Evolutionary conservation across 441 rosid species (phyloP).

Genomic region (Melastoma candidum): DNA sequence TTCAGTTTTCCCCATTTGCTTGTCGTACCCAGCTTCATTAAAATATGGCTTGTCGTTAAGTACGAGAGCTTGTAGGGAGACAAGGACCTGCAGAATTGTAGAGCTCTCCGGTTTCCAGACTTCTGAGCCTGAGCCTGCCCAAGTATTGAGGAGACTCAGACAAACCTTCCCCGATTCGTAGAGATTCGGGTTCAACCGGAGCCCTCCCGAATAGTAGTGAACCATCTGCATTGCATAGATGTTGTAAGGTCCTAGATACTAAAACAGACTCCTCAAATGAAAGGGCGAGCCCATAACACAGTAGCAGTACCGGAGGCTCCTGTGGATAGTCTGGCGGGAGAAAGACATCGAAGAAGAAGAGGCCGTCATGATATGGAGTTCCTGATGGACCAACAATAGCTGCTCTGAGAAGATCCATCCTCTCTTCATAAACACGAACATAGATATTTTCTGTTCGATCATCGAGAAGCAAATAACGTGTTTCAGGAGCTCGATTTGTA

Average conservation of each 20-base stretch:
- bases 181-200: slow-evolving; percentile 83
- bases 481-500: neutral
- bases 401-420: slow-evolving; percentile 79
- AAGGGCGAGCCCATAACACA: neutral
- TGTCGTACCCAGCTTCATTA: slow-evolving; percentile 91
- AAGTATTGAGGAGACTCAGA: slow-evolving; percentile 83
- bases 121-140: slow-evolving; percentile 82
- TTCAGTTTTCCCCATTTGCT: slow-evolving; percentile 70
- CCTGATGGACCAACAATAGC: slow-evolving; percentile 75
- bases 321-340: slow-evolving; percentile 79
- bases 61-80: slow-evolving; percentile 93
- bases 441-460: slow-evolving; percentile 55
- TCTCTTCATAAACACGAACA: slow-evolving; percentile 70
- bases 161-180: slow-evolving; percentile 90
- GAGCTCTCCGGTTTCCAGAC: slow-evolving; percentile 79
- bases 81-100: slow-evolving; percentile 80
- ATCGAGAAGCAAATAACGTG: slow-evolving; percentile 6
- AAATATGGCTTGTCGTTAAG: slow-evolving; percentile 92
- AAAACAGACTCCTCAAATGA: neutral
- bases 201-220: slow-evolving; percentile 80
- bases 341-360: slow-evolving; percentile 80
- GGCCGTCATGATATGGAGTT: slow-evolving; percentile 84
- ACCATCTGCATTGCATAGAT: slow-evolving; percentile 40
- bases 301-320: slow-evolving; percentile 64
- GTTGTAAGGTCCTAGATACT: slow-evolving; percentile 3